These are phyloP conservation scores for Gymnopilus junonius DNA, from an alignment of 768 basidiomycete genomes.

Conservation along the genomic window DNA sequence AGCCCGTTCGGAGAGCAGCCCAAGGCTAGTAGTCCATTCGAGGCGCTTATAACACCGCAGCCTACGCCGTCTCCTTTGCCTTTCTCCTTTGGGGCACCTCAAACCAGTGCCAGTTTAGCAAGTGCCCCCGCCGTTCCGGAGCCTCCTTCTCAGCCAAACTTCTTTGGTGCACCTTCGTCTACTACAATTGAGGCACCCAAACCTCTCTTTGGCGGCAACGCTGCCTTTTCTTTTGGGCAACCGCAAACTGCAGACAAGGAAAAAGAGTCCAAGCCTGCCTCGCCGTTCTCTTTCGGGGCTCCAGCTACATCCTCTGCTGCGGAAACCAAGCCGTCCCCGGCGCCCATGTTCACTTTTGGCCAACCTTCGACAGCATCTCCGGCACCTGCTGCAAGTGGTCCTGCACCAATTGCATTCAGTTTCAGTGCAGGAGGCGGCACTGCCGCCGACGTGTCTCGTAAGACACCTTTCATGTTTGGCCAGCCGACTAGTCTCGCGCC, in stretches of 20 bases:
- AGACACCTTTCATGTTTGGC: conserved; percentile 61
- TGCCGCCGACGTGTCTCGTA: conserved; percentile 49
- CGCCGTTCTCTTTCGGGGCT: conserved; percentile 11
- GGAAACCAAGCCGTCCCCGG: conserved; percentile 17
- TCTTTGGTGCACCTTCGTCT: conserved; percentile 13
- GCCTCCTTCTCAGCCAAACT: conserved; percentile 13
- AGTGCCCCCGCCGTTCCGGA: not conserved
- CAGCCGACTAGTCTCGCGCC: conserved; percentile 33
- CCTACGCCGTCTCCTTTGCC: conserved; percentile 26
- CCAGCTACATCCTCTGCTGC: conserved; percentile 32
- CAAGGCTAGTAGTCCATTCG: conserved; percentile 20
- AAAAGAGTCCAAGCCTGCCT: conserved; percentile 13
- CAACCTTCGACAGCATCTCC: conserved; percentile 32
- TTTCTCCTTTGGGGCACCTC: conserved; percentile 29
- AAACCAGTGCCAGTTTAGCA: conserved; percentile 15
- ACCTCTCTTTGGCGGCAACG: conserved; percentile 39
- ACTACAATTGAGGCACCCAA: conserved; percentile 41
- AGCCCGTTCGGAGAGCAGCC: conserved; percentile 24
- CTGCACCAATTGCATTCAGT: conserved; percentile 42
- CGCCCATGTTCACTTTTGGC: conserved; percentile 47
- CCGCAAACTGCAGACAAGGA: conserved; percentile 7
- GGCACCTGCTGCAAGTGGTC: conserved; percentile 20
- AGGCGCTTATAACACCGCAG: conserved; percentile 8
- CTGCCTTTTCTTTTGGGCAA: conserved; percentile 20
- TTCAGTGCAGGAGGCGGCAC: conserved; percentile 53